Percentiles rank a stretch among this genome's conserved stretches.
Evolutionary conservation across 345 rosid genomes (phyloP).

Genomic region (Pistacia atlantica): DNA sequence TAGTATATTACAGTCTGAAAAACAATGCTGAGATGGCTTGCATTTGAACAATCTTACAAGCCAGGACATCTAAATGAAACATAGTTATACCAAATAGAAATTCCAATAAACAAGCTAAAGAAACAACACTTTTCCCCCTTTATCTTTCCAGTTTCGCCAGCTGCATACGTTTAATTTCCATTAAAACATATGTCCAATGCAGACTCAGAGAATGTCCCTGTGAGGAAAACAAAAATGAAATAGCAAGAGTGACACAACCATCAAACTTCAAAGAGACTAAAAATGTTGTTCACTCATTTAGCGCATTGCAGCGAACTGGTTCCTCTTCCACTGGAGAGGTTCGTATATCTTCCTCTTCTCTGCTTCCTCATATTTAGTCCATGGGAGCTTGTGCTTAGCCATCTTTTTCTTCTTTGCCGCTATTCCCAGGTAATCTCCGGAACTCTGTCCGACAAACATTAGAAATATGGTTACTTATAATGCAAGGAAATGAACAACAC

Average conservation of each 20-base stretch:
- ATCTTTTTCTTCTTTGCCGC: constrained; percentile 51
- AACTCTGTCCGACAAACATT: constrained; percentile 30
- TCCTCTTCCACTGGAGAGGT: constrained; percentile 57
- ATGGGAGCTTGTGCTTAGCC: constrained; percentile 68
- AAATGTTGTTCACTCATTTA: constrained; percentile 10
- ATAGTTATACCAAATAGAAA: neutral
- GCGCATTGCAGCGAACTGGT: constrained; percentile 46
- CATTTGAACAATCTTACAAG: constrained; percentile 11
- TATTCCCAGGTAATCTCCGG: constrained; percentile 54
- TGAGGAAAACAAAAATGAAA: neutral
- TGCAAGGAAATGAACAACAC: neutral
- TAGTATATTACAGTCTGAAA: neutral
- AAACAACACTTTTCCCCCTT: neutral
- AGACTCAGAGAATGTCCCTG: neutral
- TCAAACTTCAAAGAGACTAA: constrained; percentile 5
- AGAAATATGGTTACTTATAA: neutral
- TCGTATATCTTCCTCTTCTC: constrained; percentile 28
- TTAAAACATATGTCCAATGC: neutral
- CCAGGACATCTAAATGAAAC: constrained; percentile 9
- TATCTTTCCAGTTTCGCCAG: constrained; percentile 14
- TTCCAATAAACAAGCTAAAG: constrained; percentile 7
- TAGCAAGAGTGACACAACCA: neutral
- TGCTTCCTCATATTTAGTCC: constrained; percentile 44
- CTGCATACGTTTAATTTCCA: neutral
- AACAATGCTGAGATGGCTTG: constrained; percentile 15